Conservation (phyloP, 768 basidiomycete genomes). For the Tulasnella sp. region DNA sequence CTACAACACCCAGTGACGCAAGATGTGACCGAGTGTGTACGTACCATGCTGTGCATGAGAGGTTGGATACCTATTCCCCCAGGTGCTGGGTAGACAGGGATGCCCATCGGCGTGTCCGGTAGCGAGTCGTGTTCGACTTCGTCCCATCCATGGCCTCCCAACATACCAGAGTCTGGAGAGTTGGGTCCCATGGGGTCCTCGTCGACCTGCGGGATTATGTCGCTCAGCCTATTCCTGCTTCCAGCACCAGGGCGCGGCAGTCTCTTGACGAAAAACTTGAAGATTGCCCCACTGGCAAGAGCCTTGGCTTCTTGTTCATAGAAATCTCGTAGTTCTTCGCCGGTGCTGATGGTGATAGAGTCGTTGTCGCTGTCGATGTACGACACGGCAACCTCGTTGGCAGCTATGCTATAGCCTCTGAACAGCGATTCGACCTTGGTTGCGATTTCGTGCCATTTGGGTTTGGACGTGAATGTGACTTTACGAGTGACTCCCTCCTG, state of each 20-base stretch:
- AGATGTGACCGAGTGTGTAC: background rate
- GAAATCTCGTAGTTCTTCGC: conserved; percentile 73
- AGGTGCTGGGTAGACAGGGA: background rate
- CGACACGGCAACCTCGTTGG: conserved; percentile 57
- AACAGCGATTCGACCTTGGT: conserved; percentile 53
- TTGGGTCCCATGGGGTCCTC: background rate
- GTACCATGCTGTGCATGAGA: conserved; percentile 9
- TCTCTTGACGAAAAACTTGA: conserved; percentile 57
- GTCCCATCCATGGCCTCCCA: background rate
- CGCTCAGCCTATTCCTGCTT: background rate
- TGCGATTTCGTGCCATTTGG: conserved; percentile 57
- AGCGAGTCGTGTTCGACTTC: background rate
- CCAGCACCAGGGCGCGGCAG: background rate
- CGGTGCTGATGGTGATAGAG: conserved; percentile 69
- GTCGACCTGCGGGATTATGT: conserved; percentile 1
- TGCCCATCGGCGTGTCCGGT: background rate
- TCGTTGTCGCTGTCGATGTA: conserved; percentile 72
- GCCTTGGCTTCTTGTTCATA: conserved; percentile 39
- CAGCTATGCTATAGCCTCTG: conserved; percentile 44
- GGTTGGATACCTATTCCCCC: background rate
- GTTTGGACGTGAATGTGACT: conserved; percentile 48
- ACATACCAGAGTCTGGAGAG: conserved; percentile 20
- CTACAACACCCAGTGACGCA: background rate
- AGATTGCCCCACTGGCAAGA: conserved; percentile 33
- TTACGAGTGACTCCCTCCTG: conserved; percentile 56